A percentile compares a stretch with the other conserved stretches of the same genome.
Evolutionary conservation across 78 protist genomes (phyloP).

Genomic region (Dictyostelium capitatum): DNA sequence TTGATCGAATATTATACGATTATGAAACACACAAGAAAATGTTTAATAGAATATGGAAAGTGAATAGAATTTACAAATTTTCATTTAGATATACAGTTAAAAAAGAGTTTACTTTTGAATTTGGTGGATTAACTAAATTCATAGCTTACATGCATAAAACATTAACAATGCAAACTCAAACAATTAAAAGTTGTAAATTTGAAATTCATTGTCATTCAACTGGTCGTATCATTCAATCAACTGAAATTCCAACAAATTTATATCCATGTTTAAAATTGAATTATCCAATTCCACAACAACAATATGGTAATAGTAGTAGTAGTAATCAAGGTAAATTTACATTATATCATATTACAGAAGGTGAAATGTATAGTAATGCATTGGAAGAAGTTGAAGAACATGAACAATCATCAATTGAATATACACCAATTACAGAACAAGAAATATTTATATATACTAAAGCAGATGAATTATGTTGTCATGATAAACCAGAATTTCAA

Average conservation of each 20-base stretch:
- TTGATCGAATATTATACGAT: conserved; percentile 7
- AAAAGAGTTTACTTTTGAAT: neutral
- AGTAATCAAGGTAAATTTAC: neutral
- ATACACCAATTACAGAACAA: conserved; percentile 19
- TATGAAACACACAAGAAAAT: conserved; percentile 23
- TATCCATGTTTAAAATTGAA: neutral
- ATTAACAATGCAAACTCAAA: neutral
- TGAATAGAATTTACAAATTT: neutral
- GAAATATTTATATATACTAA: conserved; percentile 3
- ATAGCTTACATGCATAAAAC: neutral
- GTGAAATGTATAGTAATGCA: conserved; percentile 9
- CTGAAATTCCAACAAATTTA: neutral
- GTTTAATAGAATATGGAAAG: conserved; percentile 4
- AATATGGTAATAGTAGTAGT: neutral
- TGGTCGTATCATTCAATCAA: neutral
- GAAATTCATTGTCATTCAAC: conserved; percentile 2
- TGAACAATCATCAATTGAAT: neutral
- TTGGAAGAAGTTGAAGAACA: neutral
- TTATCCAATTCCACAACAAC: neutral
- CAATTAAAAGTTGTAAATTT: neutral
- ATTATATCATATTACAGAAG: neutral
- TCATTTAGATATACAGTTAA: conserved; percentile 16
- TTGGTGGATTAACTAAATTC: neutral
- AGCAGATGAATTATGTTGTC: neutral
- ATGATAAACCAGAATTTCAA: neutral